Evolutionary conservation across 495 filamentous ascomycete genomes (phyloP), one percentile per base, ranked within the genome.

Genomic region (Viridothelium virens): DNA sequence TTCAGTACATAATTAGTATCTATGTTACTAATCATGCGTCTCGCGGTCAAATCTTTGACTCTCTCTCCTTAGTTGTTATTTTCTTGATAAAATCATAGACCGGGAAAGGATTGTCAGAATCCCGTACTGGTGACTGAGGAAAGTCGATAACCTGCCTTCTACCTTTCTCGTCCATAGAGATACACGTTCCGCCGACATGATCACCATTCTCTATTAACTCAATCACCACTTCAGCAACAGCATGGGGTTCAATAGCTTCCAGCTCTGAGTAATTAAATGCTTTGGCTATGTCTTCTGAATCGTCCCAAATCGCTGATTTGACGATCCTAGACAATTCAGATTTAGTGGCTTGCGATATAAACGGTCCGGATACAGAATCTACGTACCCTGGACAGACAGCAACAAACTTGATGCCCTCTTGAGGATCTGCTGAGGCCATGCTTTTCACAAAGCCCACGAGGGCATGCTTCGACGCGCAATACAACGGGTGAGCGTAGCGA

Each of bases 401-500:
- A 14, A 72, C 72, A 46, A 77, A 53, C 39, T 72, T 74, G 64
- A 73, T 68, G 9, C 71, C 69, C 53, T 75, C 75, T 59, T 73
- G n/a, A 9, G 41, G n/a, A 34, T 79, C 73, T 2, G 71, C 71
- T 37, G 67, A 63, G 18, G 68, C 70, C 70, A 79, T 71, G 2
- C 69, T 70, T 53, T 72, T 74, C 18, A 69, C 70, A 65, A 79
- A 78, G 25, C 75, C 76, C 2, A 76, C 66, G 25, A 78, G 53
- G 2, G 74, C 76, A 66, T 78, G 74, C 64, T 78, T 79, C 18
- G 66, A 70, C 2, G 77, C 72, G 66, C 70, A 77, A 64, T 78
- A 78, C 3, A 79, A 59, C 4, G 74, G 66, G 10, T 67, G 68
- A 10, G 64, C 67, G 36, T 74, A 70, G 7, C 2, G 41, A 0